Evolutionary conservation across 352 stramenopile species (phyloP).

Genomic region (Pythium dissotocum): DNA sequence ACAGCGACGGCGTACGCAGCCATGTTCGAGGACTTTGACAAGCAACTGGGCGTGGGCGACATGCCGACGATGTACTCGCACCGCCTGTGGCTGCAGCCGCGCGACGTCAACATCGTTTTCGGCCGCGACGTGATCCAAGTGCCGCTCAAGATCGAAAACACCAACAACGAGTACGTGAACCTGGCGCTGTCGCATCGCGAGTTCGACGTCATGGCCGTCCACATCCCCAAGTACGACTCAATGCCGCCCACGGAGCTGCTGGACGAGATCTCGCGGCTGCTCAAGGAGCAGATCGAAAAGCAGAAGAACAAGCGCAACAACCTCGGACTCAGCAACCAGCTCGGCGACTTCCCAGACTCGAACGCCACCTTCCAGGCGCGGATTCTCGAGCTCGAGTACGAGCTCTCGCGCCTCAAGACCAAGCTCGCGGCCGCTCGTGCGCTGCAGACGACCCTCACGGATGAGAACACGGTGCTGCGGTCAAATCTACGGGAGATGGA

Average conservation of each 20-base stretch:
- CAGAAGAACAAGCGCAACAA: conserved; percentile 34
- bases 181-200: conserved; percentile 76
- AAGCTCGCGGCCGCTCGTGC: conserved; percentile 58
- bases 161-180: conserved; percentile 58
- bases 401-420: conserved; percentile 62
- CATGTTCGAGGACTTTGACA: conserved; percentile 22
- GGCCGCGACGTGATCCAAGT: conserved; percentile 78
- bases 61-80: conserved; percentile 21
- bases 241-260: conserved; percentile 54
- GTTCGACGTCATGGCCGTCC: conserved; percentile 75
- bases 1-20: conserved; percentile 11
- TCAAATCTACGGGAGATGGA: conserved; percentile 54
- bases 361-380: conserved; percentile 53
- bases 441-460: conserved; percentile 63
- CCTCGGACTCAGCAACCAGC: conserved; percentile 24
- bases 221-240: conserved; percentile 69
- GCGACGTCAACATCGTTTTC: conserved; percentile 50
- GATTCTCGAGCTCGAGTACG: conserved; percentile 69
- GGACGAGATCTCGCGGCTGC: conserved; percentile 52
- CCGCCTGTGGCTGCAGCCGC: conserved; percentile 23
- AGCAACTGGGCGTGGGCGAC: not conserved
- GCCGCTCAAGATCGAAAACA: conserved; percentile 47
- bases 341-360: conserved; percentile 31
- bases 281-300: conserved; percentile 51
- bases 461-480: conserved; percentile 66